Conservation (phyloP, 2,329 filamentous ascomycete genomes). For the Apiospora arundinis region DNA sequence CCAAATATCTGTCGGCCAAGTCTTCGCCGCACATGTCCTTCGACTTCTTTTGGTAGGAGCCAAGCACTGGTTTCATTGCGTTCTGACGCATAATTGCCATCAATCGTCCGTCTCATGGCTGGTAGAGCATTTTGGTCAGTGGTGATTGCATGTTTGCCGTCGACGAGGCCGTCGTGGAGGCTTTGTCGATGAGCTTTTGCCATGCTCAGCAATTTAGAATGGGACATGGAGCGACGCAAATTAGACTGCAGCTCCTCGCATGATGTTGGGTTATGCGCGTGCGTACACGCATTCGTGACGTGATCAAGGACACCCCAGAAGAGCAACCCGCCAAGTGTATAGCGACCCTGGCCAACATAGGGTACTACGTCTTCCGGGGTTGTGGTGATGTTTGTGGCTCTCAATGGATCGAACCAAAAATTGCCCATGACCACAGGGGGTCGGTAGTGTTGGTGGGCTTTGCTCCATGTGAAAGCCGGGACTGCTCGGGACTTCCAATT, state of each 20-base stretch:
- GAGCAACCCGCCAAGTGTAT: slow-evolving; percentile 36
- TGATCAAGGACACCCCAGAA: slow-evolving; percentile 38
- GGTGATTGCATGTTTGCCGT: slow-evolving; percentile 2
- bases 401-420: slow-evolving; percentile 32
- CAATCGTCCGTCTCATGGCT: slow-evolving; percentile 26
- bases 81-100: slow-evolving; percentile 27
- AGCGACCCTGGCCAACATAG: slow-evolving; percentile 34
- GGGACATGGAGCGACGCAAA: slow-evolving; percentile 25
- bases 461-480: background rate
- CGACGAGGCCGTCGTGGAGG: slow-evolving; percentile 30
- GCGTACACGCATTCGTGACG: slow-evolving; percentile 29
- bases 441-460: background rate
- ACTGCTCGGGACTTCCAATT: background rate
- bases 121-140: slow-evolving; percentile 23
- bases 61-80: slow-evolving; percentile 29
- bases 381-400: slow-evolving; percentile 28
- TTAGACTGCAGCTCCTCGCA: slow-evolving; percentile 18
- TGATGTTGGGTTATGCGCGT: slow-evolving; percentile 24
- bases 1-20: slow-evolving; percentile 17
- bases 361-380: slow-evolving; percentile 33
- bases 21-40: slow-evolving; percentile 22
- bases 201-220: slow-evolving; percentile 31
- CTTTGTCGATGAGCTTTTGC: slow-evolving; percentile 33
- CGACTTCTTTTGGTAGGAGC: slow-evolving; percentile 31
- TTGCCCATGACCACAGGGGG: slow-evolving; percentile 27